Evolutionary conservation across 257 asterid genomes (phyloP).

Genomic region (Solanum etuberosum): DNA sequence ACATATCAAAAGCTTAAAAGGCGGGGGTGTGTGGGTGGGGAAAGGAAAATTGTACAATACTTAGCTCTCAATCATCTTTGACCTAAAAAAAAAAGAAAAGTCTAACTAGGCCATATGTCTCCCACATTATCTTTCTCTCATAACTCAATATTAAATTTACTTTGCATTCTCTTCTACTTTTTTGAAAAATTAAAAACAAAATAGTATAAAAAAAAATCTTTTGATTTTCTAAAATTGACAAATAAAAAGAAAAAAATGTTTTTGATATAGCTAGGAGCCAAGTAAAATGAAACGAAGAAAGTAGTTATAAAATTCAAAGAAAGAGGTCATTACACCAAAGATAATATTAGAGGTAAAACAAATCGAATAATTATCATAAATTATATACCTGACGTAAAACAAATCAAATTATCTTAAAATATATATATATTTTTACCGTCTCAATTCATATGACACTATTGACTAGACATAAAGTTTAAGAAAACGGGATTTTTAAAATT

Average conservation of each 20-base stretch:
- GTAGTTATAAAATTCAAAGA: not conserved
- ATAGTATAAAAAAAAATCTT: too few species aligned
- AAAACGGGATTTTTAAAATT: too few species aligned
- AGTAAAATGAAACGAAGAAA: too few species aligned
- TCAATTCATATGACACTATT: not conserved
- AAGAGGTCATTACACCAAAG: not conserved
- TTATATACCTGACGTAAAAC: too few species aligned
- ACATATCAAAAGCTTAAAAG: not conserved
- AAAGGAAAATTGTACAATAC: not conserved
- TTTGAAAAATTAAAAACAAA: not conserved
- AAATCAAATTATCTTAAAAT: not conserved
- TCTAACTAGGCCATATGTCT: not conserved
- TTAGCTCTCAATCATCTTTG: not conserved
- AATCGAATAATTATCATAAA: not conserved
- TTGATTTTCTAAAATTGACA: too few species aligned
- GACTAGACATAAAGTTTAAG: not conserved
- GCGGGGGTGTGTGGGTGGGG: not conserved
- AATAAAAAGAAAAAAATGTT: too few species aligned
- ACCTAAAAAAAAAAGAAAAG: not conserved
- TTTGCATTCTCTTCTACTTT: not conserved
- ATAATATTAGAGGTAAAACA: not conserved
- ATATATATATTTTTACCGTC: not conserved
- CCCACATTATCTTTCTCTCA: not conserved
- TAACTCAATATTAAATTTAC: not conserved
- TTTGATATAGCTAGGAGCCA: too few species aligned